Percentiles rank a stretch among this genome's conserved stretches.
Evolutionary conservation across 306 rosid species (phyloP).

Genomic region (cucumber (Cucumis sativus)): DNA sequence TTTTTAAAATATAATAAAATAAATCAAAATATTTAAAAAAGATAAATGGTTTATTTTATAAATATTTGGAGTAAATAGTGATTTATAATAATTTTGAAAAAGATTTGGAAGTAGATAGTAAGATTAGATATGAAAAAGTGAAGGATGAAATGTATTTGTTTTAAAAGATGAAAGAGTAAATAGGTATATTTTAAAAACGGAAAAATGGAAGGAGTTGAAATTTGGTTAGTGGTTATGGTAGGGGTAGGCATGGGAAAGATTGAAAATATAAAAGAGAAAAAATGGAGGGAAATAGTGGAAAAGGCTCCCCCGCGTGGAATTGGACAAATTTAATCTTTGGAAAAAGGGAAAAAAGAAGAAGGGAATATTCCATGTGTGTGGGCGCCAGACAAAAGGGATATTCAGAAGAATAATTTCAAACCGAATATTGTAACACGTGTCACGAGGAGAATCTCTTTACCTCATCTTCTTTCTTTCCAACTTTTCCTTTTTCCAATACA

Average conservation of each 20-base stretch:
- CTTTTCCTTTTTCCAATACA: conserved; percentile 5
- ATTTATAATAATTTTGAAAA: no score
- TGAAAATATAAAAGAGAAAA: not conserved
- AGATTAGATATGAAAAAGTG: no score
- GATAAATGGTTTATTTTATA: no score
- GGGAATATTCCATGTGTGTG: conserved; percentile 6
- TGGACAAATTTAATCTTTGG: conserved; percentile 2
- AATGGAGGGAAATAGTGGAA: conserved; percentile 1
- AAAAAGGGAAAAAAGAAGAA: not conserved
- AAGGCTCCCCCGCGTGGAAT: not conserved
- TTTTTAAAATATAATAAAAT: no score
- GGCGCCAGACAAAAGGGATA: conserved; percentile 82
- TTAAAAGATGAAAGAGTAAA: no score
- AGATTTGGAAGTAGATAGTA: no score
- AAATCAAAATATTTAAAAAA: no score
- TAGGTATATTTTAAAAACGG: no score
- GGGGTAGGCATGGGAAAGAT: not conserved
- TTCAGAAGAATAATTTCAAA: conserved; percentile 48
- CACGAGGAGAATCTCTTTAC: conserved; percentile 35
- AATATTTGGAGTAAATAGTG: no score
- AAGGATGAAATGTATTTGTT: no score
- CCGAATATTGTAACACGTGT: conserved; percentile 55
- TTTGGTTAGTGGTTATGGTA: not conserved
- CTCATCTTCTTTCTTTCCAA: not conserved
- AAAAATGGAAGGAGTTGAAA: no score